These are phyloP conservation scores for Maudiozyma saulgeensis DNA, from an alignment of 805 yeast genomes.

Conservation along the genomic window DNA sequence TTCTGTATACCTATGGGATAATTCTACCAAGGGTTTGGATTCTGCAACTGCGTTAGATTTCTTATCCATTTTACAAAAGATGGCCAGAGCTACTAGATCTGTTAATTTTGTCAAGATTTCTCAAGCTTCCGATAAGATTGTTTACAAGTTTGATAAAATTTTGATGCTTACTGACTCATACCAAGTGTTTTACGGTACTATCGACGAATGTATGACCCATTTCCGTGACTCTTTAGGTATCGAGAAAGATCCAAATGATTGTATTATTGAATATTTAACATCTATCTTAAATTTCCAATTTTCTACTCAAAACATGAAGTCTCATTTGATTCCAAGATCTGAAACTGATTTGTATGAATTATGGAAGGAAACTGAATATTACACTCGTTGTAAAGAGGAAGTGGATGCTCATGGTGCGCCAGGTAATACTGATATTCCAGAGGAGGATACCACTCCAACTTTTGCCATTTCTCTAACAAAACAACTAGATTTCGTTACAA, in stretches of 20 bases:
- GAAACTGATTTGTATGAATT: conserved; percentile 38
- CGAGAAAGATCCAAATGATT: conserved; percentile 44
- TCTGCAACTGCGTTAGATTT: conserved; percentile 42
- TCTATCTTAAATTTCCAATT: conserved; percentile 39
- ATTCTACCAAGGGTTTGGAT: conserved; percentile 44
- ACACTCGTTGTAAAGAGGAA: conserved; percentile 11
- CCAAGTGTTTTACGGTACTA: conserved; percentile 39
- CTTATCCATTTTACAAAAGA: conserved; percentile 34
- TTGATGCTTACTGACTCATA: conserved; percentile 38
- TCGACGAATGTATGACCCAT: conserved; percentile 35
- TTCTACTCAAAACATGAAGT: conserved; percentile 1
- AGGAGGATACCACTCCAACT: conserved; percentile 22
- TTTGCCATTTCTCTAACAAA: conserved; percentile 18
- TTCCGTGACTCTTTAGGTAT: conserved; percentile 43
- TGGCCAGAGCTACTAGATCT: conserved; percentile 32
- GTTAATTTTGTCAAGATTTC: conserved; percentile 39
- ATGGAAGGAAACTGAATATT: conserved; percentile 24
- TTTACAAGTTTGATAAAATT: conserved; percentile 40
- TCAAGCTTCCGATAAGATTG: conserved; percentile 41
- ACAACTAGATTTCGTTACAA: conserved; percentile 38
- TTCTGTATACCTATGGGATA: conserved; percentile 44
- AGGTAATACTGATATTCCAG: conserved; percentile 25
- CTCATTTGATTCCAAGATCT: conserved; percentile 20
- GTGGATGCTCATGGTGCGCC: conserved; percentile 24
- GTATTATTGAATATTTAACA: conserved; percentile 55